Base-by-base conservation (phyloP, 1,139 yeast species). In the Taphrina confusa region DNA sequence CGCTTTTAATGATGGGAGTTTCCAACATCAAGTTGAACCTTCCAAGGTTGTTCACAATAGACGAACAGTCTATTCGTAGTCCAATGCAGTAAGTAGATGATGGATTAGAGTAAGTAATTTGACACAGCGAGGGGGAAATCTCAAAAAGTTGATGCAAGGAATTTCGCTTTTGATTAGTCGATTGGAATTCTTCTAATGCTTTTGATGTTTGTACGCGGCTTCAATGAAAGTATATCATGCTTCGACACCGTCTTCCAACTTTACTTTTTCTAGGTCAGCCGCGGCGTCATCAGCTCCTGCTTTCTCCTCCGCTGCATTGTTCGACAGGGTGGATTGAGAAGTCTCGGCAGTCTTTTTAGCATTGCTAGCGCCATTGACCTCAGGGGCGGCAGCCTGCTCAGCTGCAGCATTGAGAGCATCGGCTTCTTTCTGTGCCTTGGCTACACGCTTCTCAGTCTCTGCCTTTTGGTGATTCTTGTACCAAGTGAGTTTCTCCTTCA, bases 381-480 rank as follows among this genome's bases (percentile, higher is more conserved):
- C 57, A 8, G 57, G 31, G 11, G 40, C 47, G 4, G 34, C 16
- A 14, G 44, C 44, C 44, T 31, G 28, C 20, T 36, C 60, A 14
- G 46, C 60, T 14, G 54, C 46, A 9, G 54, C 60, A n/a, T 40
- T 60, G 18, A 67, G 58, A 22, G 64, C 61, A 28, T 66, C 68
- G 22, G 67, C 64, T 50, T 67, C 69, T 42, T 64, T 65, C 59
- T 65, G 60, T 1, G 67, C 69, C 61, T 66, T 64, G 50, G 62
- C 67, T 20, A 67, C 64, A 28, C 66, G 66, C 55, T 66, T 81
- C 73, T 83, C 80, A 64, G 97, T 89, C 71, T 85, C 90, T 65
- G 83, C 87, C 64, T 84, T 91, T 77, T 90, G 95, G 74, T 84
- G 84, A 58, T 80, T 80, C 73, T 81, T 78, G 75, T 82, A 87